A percentile compares a stretch with the other conserved stretches of the same genome.
These are phyloP conservation scores for Penicillium riverlandense DNA, from an alignment of 495 filamentous ascomycete species.

Conservation along the genomic window DNA sequence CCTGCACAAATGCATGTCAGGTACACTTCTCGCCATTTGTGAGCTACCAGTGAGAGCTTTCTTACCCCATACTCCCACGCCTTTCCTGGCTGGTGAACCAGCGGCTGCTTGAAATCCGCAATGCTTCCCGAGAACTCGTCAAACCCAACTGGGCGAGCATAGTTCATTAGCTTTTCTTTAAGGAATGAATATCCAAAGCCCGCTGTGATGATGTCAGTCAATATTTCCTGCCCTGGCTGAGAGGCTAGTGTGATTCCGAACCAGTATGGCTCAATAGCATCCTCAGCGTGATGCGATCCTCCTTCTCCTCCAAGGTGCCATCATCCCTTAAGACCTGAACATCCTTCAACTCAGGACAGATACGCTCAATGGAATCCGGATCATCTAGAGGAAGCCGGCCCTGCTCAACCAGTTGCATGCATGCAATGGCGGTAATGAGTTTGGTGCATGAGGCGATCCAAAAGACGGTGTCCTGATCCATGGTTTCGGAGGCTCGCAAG, in stretches of 20 bases:
- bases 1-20: constrained; percentile 14
- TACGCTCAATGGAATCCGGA: constrained; percentile 32
- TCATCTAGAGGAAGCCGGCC: constrained; percentile 47
- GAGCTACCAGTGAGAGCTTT: background rate
- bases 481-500: constrained; percentile 24
- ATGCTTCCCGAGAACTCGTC: constrained; percentile 47
- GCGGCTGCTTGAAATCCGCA: constrained; percentile 36
- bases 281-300: constrained; percentile 49
- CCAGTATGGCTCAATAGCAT: constrained; percentile 56
- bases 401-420: constrained; percentile 57
- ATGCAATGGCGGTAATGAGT: constrained; percentile 45
- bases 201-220: constrained; percentile 12
- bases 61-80: constrained; percentile 53
- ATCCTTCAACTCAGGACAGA: constrained; percentile 44
- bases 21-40: background rate
- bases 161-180: constrained; percentile 42
- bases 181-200: constrained; percentile 49
- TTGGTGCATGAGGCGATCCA: constrained; percentile 60
- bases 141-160: constrained; percentile 35
- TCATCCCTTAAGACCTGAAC: constrained; percentile 39
- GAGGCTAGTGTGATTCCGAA: constrained; percentile 3
- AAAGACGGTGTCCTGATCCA: constrained; percentile 46
- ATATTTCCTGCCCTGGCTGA: no score
- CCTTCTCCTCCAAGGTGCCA: constrained; percentile 42
- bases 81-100: constrained; percentile 51